A percentile compares a stretch with the other conserved stretches of the same genome.
Evolutionary conservation across 2,329 filamentous ascomycete species (phyloP).

Genomic region (Ophiostoma ulmi): DNA sequence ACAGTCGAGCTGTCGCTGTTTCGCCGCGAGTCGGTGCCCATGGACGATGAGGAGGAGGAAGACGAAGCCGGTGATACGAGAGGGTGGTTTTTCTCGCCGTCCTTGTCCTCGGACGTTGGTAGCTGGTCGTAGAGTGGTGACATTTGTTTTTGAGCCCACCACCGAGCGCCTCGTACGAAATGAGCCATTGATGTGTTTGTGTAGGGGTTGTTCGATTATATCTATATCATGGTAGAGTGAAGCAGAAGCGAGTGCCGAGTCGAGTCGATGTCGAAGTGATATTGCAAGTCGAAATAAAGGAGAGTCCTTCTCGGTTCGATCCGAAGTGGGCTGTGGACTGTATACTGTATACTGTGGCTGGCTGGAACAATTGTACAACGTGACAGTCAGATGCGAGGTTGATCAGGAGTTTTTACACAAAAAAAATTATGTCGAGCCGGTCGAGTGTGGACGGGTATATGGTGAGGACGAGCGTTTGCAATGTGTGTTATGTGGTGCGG

Average conservation of each 20-base stretch:
- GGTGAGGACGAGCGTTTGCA: too few species aligned
- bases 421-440: not conserved
- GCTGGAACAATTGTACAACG: not conserved
- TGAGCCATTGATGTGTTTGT: slow-evolving; percentile 9
- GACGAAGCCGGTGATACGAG: not conserved
- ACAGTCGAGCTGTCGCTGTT: slow-evolving; percentile 6
- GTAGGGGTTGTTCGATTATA: not conserved
- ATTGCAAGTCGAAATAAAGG: not conserved
- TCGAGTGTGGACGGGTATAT: not conserved
- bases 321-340: not conserved
- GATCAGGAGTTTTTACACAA: not conserved
- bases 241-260: not conserved
- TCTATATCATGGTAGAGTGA: not conserved
- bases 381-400: not conserved
- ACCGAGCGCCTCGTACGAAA: not conserved
- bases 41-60: not conserved
- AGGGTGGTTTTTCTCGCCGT: not conserved
- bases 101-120: slow-evolving; percentile 4
- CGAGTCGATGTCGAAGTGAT: not conserved
- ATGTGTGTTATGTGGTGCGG: too few species aligned
- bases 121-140: not conserved
- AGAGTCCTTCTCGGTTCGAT: not conserved
- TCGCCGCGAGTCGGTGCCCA: not conserved
- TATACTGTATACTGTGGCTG: not conserved
- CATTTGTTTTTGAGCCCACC: slow-evolving; percentile 9